A percentile compares a stretch with the other conserved stretches of the same genome.
These are phyloP conservation scores for Boletus edulis DNA, from an alignment of 768 basidiomycete genomes.

Conservation along the genomic window DNA sequence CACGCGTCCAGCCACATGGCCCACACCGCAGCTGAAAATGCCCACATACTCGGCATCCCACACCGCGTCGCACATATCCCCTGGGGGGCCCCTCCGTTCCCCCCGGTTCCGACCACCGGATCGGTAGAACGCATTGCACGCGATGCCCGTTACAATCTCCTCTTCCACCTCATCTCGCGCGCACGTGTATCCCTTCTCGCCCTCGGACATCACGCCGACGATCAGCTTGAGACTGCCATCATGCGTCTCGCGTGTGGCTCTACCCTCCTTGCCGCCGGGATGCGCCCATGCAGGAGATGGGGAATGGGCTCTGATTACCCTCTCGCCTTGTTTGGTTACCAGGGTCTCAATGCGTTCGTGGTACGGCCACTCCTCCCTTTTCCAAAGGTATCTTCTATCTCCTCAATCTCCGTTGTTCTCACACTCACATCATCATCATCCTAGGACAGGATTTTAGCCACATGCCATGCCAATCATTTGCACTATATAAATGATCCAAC, in stretches of 20 bases:
- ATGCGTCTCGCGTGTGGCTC: slow-evolving; percentile 66
- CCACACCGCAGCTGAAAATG: slow-evolving; percentile 40
- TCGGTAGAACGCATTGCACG: slow-evolving; percentile 59
- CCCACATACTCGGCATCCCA: slow-evolving; percentile 41
- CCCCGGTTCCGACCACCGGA: slow-evolving; percentile 40
- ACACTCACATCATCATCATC: background rate
- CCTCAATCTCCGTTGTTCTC: background rate
- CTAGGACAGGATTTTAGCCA: slow-evolving; percentile 78
- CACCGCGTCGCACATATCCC: slow-evolving; percentile 48
- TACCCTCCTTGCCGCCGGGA: slow-evolving; percentile 58
- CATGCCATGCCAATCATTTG: slow-evolving; percentile 61
- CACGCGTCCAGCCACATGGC: slow-evolving; percentile 56
- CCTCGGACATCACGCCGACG: slow-evolving; percentile 77
- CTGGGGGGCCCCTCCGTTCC: slow-evolving; percentile 58
- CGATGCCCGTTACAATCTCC: slow-evolving; percentile 50
- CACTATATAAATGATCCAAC: slow-evolving; percentile 65
- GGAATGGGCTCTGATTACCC: slow-evolving; percentile 62
- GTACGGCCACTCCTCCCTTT: slow-evolving; percentile 68
- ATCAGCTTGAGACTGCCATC: slow-evolving; percentile 79
- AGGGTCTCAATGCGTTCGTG: slow-evolving; percentile 68
- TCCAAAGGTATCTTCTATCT: slow-evolving; percentile 51
- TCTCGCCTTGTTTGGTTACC: slow-evolving; percentile 44
- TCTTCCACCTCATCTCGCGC: slow-evolving; percentile 48
- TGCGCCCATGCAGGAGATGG: slow-evolving; percentile 66
- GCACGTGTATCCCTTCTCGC: slow-evolving; percentile 45